Conservation (phyloP, 2,329 filamentous ascomycete genomes). For the Alternaria burnsii region DNA sequence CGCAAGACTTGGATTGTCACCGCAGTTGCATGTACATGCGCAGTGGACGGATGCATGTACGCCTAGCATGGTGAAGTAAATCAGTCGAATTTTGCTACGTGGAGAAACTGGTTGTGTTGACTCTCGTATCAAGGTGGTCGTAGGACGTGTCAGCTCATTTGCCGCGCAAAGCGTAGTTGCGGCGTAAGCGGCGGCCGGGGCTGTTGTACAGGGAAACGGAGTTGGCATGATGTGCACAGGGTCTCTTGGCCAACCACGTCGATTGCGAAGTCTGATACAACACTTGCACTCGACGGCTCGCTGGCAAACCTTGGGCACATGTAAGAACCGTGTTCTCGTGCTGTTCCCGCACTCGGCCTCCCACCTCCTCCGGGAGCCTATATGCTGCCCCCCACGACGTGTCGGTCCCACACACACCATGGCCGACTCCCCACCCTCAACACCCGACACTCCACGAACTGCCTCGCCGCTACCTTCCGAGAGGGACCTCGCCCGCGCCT, state of each 20-base stretch:
- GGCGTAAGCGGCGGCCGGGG: conserved; percentile 18
- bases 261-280: conserved; percentile 21
- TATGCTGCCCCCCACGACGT: conserved; percentile 31
- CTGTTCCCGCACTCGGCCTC: conserved; percentile 29
- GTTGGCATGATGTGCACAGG: conserved; percentile 19
- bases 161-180: conserved; percentile 17
- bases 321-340: conserved; percentile 30
- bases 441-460: conserved; percentile 38
- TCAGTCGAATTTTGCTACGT: not conserved
- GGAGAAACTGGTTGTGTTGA: not conserved
- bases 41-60: not conserved
- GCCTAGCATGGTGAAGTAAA: not conserved
- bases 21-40: not conserved
- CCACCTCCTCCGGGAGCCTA: conserved; percentile 38
- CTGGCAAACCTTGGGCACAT: conserved; percentile 34
- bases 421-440: conserved; percentile 43
- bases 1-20: not conserved
- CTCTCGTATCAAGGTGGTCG: not conserved
- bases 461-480: conserved; percentile 42
- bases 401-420: conserved; percentile 43
- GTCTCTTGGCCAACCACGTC: conserved; percentile 22
- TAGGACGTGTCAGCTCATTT: not conserved
- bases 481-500: conserved; percentile 28
- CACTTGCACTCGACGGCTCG: conserved; percentile 20
- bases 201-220: conserved; percentile 25